A percentile compares a stretch with the other conserved stretches of the same genome.
Evolutionary conservation across 257 asterid genomes (phyloP).

Genomic region (Scutellaria galericulata): DNA sequence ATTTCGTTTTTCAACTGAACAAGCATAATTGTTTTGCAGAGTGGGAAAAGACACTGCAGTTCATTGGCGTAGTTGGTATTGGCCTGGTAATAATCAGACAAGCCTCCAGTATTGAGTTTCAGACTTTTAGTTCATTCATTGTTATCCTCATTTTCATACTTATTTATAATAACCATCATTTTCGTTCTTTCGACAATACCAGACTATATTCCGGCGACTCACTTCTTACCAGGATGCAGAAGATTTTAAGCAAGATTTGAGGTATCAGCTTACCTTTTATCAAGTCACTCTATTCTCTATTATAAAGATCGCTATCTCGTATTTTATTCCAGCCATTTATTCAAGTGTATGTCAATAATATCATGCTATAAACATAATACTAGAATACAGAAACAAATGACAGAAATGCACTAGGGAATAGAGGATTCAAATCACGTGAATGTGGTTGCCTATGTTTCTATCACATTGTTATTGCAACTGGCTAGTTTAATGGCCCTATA

Average conservation of each 20-base stretch:
- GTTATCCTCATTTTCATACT: background rate
- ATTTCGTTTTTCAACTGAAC: constrained; percentile 28
- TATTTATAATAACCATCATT: background rate
- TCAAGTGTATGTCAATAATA: too few relatives aligned
- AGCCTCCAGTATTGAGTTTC: background rate
- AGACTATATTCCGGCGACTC: constrained; percentile 70
- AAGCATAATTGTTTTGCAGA: constrained; percentile 50
- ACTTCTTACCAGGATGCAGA: constrained; percentile 70
- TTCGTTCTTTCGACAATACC: constrained; percentile 31
- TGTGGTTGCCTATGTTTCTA: too few relatives aligned
- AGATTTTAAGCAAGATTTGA: constrained; percentile 72
- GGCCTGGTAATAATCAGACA: constrained; percentile 56
- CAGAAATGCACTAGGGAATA: too few relatives aligned
- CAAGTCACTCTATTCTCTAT: background rate
- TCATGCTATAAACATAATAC: too few relatives aligned
- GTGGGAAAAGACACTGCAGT: constrained; percentile 86
- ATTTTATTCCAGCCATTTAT: too few relatives aligned
- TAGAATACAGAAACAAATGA: too few relatives aligned
- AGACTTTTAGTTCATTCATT: too few relatives aligned
- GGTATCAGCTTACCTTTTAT: constrained; percentile 44
- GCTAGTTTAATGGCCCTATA: too few relatives aligned
- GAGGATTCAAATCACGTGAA: too few relatives aligned
- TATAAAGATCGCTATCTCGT: too few relatives aligned
- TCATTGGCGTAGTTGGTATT: constrained; percentile 66
- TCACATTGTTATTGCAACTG: too few relatives aligned